These are phyloP conservation scores for Crithidia sp. DNA, from an alignment of 208 protist species.

Conservation along the genomic window DNA sequence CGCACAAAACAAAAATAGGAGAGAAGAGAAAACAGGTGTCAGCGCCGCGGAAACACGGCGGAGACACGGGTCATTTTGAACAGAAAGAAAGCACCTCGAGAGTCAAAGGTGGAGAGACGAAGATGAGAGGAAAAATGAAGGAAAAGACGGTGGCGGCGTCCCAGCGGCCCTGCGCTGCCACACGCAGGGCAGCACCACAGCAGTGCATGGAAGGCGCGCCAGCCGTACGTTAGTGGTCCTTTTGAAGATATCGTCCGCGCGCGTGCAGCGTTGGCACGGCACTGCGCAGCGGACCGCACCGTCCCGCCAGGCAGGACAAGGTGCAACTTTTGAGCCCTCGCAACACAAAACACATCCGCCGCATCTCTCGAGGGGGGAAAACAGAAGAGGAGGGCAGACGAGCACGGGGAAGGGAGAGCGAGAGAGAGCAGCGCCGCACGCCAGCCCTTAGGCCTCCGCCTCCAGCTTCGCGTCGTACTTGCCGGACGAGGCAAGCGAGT, in stretches of 20 bases:
- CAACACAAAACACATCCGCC: background rate
- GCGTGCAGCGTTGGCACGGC: background rate
- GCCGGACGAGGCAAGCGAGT: constrained; percentile 60
- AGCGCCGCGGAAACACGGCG: background rate
- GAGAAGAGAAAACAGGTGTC: constrained; percentile 6
- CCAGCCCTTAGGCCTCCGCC: constrained; percentile 40
- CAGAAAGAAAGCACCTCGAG: constrained; percentile 1
- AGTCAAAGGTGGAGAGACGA: background rate
- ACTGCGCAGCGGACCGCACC: background rate
- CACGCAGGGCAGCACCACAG: background rate
- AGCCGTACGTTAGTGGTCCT: background rate
- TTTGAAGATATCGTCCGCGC: background rate
- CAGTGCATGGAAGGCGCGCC: background rate
- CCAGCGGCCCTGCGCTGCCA: too few species aligned
- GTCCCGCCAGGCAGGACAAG: background rate
- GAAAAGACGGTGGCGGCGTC: background rate
- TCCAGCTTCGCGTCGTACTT: constrained; percentile 66
- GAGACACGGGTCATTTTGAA: background rate
- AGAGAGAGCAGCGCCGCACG: background rate
- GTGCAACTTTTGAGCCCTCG: background rate
- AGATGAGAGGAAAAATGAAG: constrained; percentile 12
- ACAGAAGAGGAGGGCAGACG: background rate
- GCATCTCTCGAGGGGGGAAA: too few species aligned
- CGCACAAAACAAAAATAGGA: background rate
- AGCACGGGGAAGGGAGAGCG: background rate